Percentiles rank a stretch among this genome's conserved stretches.
phyloP scores from a whole-genome alignment of 2,329 filamentous ascomycete species.

The Alternaria longipes region DNA sequence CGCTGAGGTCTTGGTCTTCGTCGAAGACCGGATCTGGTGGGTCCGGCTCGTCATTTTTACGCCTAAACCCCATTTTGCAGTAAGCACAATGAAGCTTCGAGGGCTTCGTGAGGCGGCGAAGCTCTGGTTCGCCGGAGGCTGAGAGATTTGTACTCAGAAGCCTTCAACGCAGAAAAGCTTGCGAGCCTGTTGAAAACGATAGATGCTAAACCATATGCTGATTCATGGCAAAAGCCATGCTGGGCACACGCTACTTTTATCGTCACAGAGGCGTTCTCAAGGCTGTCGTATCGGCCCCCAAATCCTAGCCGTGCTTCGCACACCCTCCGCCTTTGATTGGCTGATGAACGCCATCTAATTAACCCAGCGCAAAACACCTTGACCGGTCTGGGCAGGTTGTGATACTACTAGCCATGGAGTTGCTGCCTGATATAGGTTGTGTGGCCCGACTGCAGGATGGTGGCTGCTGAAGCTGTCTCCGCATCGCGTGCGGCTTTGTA shows the following conservation, averaged over 20 bases:
- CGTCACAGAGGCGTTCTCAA: not conserved
- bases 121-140: not conserved
- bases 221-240: not conserved
- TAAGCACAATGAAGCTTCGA: not conserved
- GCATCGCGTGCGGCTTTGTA: not conserved
- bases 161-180: not conserved
- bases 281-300: constrained; percentile 1
- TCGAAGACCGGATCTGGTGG: not conserved
- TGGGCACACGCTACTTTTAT: not conserved
- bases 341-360: not conserved
- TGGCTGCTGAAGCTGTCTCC: not conserved
- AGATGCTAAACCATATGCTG: not conserved
- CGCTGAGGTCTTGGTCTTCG: constrained; percentile 20
- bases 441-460: not conserved
- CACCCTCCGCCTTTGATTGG: not conserved
- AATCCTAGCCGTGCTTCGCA: not conserved
- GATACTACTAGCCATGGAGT: not conserved
- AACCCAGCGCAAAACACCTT: not conserved
- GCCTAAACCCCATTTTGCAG: not conserved
- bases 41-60: not conserved
- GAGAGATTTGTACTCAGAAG: not conserved
- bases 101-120: not conserved
- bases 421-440: constrained; percentile 1
- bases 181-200: not conserved
- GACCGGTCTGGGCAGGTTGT: constrained; percentile 5